Conservation (phyloP, 1,139 yeast genomes). For the Kluyveromyces marxianus region DNA sequence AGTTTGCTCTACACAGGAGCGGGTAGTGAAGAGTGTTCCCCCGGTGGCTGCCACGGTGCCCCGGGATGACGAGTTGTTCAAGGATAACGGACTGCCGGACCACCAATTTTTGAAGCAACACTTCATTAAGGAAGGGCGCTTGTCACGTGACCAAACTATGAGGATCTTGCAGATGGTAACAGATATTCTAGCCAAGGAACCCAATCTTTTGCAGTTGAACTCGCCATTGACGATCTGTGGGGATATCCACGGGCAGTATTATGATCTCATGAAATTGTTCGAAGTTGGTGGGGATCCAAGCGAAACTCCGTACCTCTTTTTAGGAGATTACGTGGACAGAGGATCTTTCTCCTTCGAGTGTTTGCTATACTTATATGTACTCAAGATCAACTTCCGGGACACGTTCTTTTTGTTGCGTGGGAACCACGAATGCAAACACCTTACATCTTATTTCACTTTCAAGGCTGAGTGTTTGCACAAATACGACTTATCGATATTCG, state of each 20-base stretch:
- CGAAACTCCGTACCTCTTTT: constrained; percentile 66
- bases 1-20: constrained; percentile 53
- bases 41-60: constrained; percentile 69
- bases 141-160: constrained; percentile 64
- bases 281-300: constrained; percentile 93
- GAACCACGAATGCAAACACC: constrained; percentile 90
- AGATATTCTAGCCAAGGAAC: constrained; percentile 57
- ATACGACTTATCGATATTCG: constrained; percentile 61
- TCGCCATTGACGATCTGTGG: constrained; percentile 98
- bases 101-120: constrained; percentile 65
- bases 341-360: constrained; percentile 92
- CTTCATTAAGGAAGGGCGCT: constrained; percentile 73
- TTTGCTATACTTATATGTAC: constrained; percentile 67
- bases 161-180: constrained; percentile 66
- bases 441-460: constrained; percentile 91
- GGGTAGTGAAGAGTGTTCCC: constrained; percentile 57
- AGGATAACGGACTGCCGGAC: constrained; percentile 60
- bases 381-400: constrained; percentile 71
- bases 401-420: constrained; percentile 85
- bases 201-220: constrained; percentile 71
- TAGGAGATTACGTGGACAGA: constrained; percentile 95
- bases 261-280: constrained; percentile 81
- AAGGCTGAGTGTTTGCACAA: constrained; percentile 87
- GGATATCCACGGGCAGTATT: constrained; percentile 93
- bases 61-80: constrained; percentile 59